A percentile compares a stretch with the other conserved stretches of the same genome.
Conservation (phyloP, 805 yeast genomes). For the Yamadazyma sp. region DNA sequence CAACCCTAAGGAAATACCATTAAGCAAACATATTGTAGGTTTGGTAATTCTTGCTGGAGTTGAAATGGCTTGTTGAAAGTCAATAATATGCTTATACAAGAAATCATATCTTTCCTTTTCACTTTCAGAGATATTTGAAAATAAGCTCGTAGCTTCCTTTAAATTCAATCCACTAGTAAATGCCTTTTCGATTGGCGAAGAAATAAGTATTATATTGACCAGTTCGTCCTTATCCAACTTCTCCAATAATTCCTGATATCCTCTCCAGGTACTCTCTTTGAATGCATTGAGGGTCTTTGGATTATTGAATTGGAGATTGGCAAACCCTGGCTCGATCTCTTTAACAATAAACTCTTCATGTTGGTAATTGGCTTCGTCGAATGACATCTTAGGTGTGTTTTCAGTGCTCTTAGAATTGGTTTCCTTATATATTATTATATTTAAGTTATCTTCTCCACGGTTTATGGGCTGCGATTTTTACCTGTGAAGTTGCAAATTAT, state of each 20-base stretch:
- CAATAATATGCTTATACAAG: slow-evolving; percentile 39
- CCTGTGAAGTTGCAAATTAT: no score
- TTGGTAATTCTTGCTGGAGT: slow-evolving; percentile 46
- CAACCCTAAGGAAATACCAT: slow-evolving; percentile 64
- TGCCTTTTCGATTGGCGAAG: slow-evolving; percentile 53
- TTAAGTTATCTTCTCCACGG: no score
- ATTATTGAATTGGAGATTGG: slow-evolving; percentile 60
- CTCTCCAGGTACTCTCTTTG: slow-evolving; percentile 52
- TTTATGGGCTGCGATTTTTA: no score
- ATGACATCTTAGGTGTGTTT: slow-evolving; percentile 4
- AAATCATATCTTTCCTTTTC: slow-evolving; percentile 17
- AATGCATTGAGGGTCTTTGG: slow-evolving; percentile 61
- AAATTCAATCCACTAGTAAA: slow-evolving; percentile 70
- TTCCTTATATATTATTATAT: no score
- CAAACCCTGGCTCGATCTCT: slow-evolving; percentile 44
- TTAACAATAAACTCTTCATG: slow-evolving; percentile 36
- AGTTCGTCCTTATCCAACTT: slow-evolving; percentile 41
- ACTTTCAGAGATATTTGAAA: not conserved
- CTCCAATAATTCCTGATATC: slow-evolving; percentile 48
- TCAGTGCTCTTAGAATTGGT: no score
- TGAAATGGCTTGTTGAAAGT: slow-evolving; percentile 57
- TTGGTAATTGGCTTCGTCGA: slow-evolving; percentile 13
- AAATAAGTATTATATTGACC: slow-evolving; percentile 50
- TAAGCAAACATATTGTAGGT: slow-evolving; percentile 66
- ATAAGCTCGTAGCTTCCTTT: slow-evolving; percentile 23